phyloP scores from a whole-genome alignment of 2,329 filamentous ascomycete species.

The Fusarium transvaalense region DNA sequence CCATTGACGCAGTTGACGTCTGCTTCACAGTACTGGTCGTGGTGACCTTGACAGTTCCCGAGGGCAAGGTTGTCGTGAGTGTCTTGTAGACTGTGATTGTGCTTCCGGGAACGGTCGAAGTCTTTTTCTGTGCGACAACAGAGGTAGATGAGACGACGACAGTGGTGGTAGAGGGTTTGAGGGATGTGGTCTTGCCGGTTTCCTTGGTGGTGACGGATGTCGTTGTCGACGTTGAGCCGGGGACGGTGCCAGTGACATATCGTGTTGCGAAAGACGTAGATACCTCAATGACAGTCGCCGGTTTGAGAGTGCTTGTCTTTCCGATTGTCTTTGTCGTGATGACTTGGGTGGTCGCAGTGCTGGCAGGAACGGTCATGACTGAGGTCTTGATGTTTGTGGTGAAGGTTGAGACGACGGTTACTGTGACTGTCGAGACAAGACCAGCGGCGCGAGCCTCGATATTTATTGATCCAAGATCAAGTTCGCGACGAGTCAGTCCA shows the following conservation, averaged over 20 bases:
- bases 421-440: constrained; percentile 19
- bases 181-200: constrained; percentile 40
- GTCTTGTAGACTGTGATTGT: constrained; percentile 38
- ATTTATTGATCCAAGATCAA: constrained; percentile 22
- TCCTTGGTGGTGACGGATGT: constrained; percentile 34
- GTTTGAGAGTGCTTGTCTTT: constrained; percentile 32
- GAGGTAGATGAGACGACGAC: constrained; percentile 29
- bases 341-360: constrained; percentile 27
- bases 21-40: constrained; percentile 30
- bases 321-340: constrained; percentile 28
- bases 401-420: constrained; percentile 28
- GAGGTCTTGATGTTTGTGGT: constrained; percentile 37
- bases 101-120: constrained; percentile 34
- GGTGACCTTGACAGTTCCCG: constrained; percentile 31
- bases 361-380: constrained; percentile 25
- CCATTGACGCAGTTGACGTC: constrained; percentile 18
- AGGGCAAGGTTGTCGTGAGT: constrained; percentile 11
- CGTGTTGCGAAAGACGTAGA: constrained; percentile 29
- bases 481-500: constrained; percentile 22
- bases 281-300: constrained; percentile 18
- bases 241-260: constrained; percentile 24
- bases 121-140: constrained; percentile 32
- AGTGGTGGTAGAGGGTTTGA: constrained; percentile 39
- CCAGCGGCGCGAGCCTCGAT: constrained; percentile 28
- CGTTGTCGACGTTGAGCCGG: constrained; percentile 33